Conservation (phyloP, 495 filamentous ascomycete species). For the Penicillium lividum region DNA sequence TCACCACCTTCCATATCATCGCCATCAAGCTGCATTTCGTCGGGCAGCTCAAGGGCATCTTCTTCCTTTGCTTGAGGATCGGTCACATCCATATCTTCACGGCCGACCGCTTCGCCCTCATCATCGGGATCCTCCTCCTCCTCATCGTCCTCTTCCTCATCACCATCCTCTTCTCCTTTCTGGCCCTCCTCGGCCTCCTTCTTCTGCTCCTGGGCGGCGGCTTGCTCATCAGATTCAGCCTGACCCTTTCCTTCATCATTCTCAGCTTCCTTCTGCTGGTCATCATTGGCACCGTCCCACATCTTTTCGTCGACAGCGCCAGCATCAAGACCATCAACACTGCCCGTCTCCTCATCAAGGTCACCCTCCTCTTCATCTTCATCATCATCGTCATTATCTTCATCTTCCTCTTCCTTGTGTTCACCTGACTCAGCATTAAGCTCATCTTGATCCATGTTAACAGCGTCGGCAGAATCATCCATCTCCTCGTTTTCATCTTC, state of each 20-base stretch:
- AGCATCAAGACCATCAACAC: constrained; percentile 85
- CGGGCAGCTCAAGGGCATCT: constrained; percentile 62
- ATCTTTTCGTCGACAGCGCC: constrained; percentile 95
- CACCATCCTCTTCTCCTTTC: constrained; percentile 46
- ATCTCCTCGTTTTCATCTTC: constrained; percentile 65
- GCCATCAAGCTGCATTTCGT: constrained; percentile 70
- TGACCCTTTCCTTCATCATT: constrained; percentile 69
- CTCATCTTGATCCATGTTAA: constrained; percentile 92
- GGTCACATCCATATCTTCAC: constrained; percentile 61
- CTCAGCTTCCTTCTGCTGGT: constrained; percentile 79
- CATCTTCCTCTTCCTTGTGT: constrained; percentile 63
- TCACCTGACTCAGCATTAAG: constrained; percentile 51
- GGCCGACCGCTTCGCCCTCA: constrained; percentile 60
- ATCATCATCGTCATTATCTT: constrained; percentile 61
- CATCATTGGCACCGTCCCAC: constrained; percentile 84
- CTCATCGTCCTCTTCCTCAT: constrained; percentile 53
- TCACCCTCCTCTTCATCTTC: constrained; percentile 60
- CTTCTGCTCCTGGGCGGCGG: constrained; percentile 59
- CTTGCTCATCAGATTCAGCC: constrained; percentile 62
- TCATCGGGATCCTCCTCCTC: constrained; percentile 59
- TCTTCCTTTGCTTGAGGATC: constrained; percentile 76
- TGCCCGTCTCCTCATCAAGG: constrained; percentile 84
- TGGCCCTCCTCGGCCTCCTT: constrained; percentile 46
- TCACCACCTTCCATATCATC: constrained; percentile 63
- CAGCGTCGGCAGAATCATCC: constrained; percentile 74